Evolutionary conservation across 2,329 filamentous ascomycete species (phyloP), one percentile per base, ranked within the genome.

Genomic region (Macroventuria anomochaeta): DNA sequence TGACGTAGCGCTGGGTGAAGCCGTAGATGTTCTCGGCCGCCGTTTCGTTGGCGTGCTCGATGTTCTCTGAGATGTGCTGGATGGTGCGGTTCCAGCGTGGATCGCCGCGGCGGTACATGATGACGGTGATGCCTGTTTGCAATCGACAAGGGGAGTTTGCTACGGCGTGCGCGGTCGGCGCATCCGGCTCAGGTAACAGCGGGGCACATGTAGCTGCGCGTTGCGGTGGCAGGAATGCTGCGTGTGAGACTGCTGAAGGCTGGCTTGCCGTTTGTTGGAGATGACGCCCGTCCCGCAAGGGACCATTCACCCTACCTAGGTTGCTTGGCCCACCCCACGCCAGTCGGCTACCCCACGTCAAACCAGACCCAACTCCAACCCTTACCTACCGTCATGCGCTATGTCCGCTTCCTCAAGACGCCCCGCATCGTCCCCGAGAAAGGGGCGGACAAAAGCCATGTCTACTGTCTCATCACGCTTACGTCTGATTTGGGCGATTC

Each of bases 11-110:
- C 71, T 96, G 91, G 51, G 90, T 87, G 70, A 97, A 95, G 56
- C 87, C 87, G 84, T 93, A 97, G 68, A 97, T 89, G 50, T 89
- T 88, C 40, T 90, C 91, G 56, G 95, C 93, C n/a, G 93, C 92
- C 51, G 90, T 88, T 73, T 96, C 91, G 56, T 96, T 96, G 39
- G 91, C 91, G 26, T 89, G 85, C 76, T 97, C 93, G 75, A 96
- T 86, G 68, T 93, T 96, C 64, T 95, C 89, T 6, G 90, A 88
- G 72, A 97, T 88, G 71, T 95, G 91, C 74, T 97, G 96, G 84
- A 96, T 91, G 66, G 90, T 91, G 76, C 96, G 92, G 63, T 93
- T 91, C 75, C 96, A 86, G 68, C 93, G 90, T 57, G 93, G 93
- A 76, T 97, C 93, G 70, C 77, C 80, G 68, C 82, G 80, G 63